Percentiles rank a stretch among this genome's conserved stretches.
phyloP scores from a whole-genome alignment of 768 basidiomycete species.

The Hirschioporus abietinus region DNA sequence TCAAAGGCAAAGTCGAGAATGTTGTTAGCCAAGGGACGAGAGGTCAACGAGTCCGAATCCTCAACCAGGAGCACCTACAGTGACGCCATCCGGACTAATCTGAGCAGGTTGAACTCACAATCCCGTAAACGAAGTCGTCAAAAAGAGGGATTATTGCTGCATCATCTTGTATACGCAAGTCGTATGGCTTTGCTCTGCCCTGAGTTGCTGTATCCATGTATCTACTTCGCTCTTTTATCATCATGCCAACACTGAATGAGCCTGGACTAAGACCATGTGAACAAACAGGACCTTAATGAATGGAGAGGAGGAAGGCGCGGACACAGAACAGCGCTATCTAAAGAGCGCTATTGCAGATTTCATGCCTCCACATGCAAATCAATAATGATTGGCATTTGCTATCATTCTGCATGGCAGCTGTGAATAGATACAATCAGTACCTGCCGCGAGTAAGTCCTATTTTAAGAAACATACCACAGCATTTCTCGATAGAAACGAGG shows the following conservation, averaged over 20 bases:
- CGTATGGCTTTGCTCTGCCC: no score
- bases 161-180: no score
- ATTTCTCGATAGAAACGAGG: neutral
- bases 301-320: neutral
- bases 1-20: no score
- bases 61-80: no score
- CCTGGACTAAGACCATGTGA: neutral
- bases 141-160: no score
- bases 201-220: neutral
- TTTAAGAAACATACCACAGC: neutral
- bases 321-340: neutral
- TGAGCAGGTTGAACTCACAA: no score
- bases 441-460: neutral
- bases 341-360: neutral
- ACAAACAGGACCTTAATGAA: neutral
- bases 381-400: no score
- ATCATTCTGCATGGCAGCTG: neutral
- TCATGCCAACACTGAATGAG: neutral
- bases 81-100: no score
- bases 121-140: no score
- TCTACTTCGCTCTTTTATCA: neutral
- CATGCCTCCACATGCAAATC: neutral
- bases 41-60: no score
- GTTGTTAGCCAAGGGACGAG: no score
- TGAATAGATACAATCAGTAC: neutral